Percentiles rank a stretch among this genome's conserved stretches.
Conservation (phyloP, 148 eudicot species). For the Rhododendron simsii region DNA sequence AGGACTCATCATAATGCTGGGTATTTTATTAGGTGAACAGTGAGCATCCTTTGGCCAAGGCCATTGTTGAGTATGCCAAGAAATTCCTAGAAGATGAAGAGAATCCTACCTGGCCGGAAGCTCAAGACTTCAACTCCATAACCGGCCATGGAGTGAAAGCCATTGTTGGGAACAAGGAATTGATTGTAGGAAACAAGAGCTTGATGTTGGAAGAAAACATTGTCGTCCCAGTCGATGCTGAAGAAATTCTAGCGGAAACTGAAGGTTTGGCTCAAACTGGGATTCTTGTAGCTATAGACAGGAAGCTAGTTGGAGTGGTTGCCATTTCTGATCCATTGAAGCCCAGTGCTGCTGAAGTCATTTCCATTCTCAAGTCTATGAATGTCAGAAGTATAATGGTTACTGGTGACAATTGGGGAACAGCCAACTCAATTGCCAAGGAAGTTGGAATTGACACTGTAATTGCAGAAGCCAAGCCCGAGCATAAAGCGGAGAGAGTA, state of each 20-base stretch:
- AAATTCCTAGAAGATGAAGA: slow-evolving; percentile 63
- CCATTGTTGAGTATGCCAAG: slow-evolving; percentile 78
- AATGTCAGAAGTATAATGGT: slow-evolving; percentile 75
- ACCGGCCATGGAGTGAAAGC: slow-evolving; percentile 87
- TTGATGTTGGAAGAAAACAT: slow-evolving; percentile 60
- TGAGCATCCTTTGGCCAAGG: slow-evolving; percentile 96
- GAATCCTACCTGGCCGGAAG: slow-evolving; percentile 58
- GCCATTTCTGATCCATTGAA: slow-evolving; percentile 87
- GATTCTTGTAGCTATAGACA: slow-evolving; percentile 65
- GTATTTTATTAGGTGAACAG: slow-evolving; percentile 58
- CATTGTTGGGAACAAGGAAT: slow-evolving; percentile 45
- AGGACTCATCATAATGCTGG: not conserved
- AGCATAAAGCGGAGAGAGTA: slow-evolving; percentile 72
- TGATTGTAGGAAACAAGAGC: slow-evolving; percentile 79
- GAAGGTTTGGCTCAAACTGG: slow-evolving; percentile 87
- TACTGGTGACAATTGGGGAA: slow-evolving; percentile 95
- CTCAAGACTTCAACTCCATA: slow-evolving; percentile 56
- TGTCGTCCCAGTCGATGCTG: slow-evolving; percentile 51
- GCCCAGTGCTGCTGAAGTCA: slow-evolving; percentile 65
- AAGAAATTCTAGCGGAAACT: slow-evolving; percentile 59
- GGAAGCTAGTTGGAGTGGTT: slow-evolving; percentile 58
- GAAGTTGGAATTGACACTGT: slow-evolving; percentile 77
- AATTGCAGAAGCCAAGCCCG: slow-evolving; percentile 90
- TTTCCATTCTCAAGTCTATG: slow-evolving; percentile 80
- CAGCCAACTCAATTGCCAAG: slow-evolving; percentile 78